A percentile compares a stretch with the other conserved stretches of the same genome.
phyloP scores from a whole-genome alignment of 176 grass and related monocot species.

The Raddia guianensis region DNA sequence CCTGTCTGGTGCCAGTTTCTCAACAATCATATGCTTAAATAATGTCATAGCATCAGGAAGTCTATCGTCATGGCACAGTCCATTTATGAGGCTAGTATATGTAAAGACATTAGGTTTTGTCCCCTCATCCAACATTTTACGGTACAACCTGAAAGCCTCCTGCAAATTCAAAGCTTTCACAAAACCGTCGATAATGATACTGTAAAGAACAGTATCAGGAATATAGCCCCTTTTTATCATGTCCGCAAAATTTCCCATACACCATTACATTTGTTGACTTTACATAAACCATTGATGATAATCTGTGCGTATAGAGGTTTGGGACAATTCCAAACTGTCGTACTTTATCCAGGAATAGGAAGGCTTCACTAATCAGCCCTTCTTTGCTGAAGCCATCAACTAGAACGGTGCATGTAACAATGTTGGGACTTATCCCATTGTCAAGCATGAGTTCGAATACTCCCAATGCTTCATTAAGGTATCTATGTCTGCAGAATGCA shows the following conservation, averaged over 20 bases:
- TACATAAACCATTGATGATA: slow-evolving; percentile 75
- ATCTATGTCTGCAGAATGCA: slow-evolving; percentile 66
- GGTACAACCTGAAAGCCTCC: slow-evolving; percentile 54
- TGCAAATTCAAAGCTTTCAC: slow-evolving; percentile 65
- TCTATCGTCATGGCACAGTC: slow-evolving; percentile 54
- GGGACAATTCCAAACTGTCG: slow-evolving; percentile 50
- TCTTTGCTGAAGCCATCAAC: slow-evolving; percentile 59
- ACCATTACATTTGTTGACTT: slow-evolving; percentile 43
- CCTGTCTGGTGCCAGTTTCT: slow-evolving; percentile 44
- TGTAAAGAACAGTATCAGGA: slow-evolving; percentile 67
- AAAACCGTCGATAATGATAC: slow-evolving; percentile 63
- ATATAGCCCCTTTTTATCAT: slow-evolving; percentile 72
- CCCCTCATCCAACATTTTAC: slow-evolving; percentile 49
- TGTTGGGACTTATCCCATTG: slow-evolving; percentile 57
- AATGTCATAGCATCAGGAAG: slow-evolving; percentile 46
- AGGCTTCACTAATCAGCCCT: slow-evolving; percentile 56
- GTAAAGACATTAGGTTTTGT: slow-evolving; percentile 55
- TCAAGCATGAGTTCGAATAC: slow-evolving; percentile 69
- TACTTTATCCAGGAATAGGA: slow-evolving; percentile 63
- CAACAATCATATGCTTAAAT: slow-evolving; percentile 47
- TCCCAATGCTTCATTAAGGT: slow-evolving; percentile 56
- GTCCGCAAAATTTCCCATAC: slow-evolving; percentile 58
- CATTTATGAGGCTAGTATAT: slow-evolving; percentile 67
- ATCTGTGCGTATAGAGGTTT: slow-evolving; percentile 65
- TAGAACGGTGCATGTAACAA: slow-evolving; percentile 75